These are phyloP conservation scores for Benincasa hispida DNA, from an alignment of 306 rosid genomes.

Conservation along the genomic window DNA sequence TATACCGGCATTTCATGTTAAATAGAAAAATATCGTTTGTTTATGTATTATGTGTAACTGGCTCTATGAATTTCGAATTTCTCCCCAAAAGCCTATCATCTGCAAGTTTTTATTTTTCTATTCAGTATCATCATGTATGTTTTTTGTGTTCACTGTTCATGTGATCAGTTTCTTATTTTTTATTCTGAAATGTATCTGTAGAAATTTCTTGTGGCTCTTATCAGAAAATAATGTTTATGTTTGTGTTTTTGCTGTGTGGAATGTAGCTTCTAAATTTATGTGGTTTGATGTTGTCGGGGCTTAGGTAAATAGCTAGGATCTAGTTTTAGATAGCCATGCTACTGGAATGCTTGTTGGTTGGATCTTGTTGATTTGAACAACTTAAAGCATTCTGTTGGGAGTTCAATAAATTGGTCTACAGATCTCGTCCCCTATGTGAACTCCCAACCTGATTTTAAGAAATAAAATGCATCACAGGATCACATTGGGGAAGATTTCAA, in stretches of 20 bases:
- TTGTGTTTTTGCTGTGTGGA: not conserved
- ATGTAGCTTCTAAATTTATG: not conserved
- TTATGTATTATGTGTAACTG: not conserved
- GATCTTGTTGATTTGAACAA: slow-evolving; percentile 20
- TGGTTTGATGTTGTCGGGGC: not conserved
- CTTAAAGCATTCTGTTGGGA: slow-evolving; percentile 27
- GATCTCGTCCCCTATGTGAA: slow-evolving; percentile 40
- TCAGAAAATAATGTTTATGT: not conserved
- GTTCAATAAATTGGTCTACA: slow-evolving; percentile 21
- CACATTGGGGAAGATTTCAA: slow-evolving; percentile 77
- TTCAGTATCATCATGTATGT: not conserved
- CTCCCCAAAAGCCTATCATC: not conserved
- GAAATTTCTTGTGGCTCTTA: not conserved
- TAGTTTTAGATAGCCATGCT: slow-evolving; percentile 14
- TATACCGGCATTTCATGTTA: not conserved
- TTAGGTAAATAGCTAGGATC: slow-evolving; percentile 7
- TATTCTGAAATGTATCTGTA: not conserved
- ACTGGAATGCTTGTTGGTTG: slow-evolving; percentile 14
- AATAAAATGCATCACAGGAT: slow-evolving; percentile 85
- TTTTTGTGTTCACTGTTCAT: not conserved
- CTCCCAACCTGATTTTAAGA: slow-evolving; percentile 60
- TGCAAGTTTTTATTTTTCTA: not conserved
- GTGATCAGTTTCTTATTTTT: not conserved
- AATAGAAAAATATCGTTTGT: not conserved
- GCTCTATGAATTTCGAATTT: not conserved